A percentile compares a stretch with the other conserved stretches of the same genome.
Evolutionary conservation across 177 flowering plant genomes (phyloP).

Genomic region (Viscum album): DNA sequence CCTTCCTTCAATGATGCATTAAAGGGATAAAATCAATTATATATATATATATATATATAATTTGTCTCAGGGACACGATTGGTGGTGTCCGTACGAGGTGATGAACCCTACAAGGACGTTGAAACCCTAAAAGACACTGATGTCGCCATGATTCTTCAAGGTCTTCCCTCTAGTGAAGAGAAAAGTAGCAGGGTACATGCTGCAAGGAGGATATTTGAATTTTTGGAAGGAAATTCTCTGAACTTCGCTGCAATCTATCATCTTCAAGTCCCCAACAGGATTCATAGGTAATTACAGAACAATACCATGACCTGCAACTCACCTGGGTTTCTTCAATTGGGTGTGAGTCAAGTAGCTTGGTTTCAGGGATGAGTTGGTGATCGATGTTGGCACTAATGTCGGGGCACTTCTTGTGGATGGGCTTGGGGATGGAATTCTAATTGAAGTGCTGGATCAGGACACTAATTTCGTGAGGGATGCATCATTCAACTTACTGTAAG

Average conservation of each 20-base stretch:
- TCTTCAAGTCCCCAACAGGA: constrained; percentile 54
- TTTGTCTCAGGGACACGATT: constrained; percentile 64
- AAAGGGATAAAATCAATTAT: no score
- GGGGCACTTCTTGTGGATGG: constrained; percentile 97
- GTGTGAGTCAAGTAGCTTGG: no score
- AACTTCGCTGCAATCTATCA: constrained; percentile 85
- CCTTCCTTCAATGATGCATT: neutral
- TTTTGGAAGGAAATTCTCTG: constrained; percentile 53
- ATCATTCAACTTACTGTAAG: constrained; percentile 90
- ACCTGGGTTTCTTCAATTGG: neutral
- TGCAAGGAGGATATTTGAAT: constrained; percentile 88
- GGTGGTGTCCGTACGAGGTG: constrained; percentile 82
- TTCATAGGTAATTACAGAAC: constrained; percentile 48
- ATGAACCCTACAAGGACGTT: constrained; percentile 72
- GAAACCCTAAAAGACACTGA: constrained; percentile 57
- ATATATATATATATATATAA: neutral
- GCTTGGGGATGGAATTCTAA: constrained; percentile 78
- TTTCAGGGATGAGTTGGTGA: constrained; percentile 84
- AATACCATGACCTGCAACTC: neutral
- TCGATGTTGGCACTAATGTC: constrained; percentile 70
- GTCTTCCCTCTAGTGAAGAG: constrained; percentile 57
- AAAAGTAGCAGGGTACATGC: constrained; percentile 85
- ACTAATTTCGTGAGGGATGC: constrained; percentile 78
- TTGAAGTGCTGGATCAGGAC: constrained; percentile 85
- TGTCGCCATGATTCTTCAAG: constrained; percentile 74